Percentiles rank a stretch among this genome's conserved stretches.
phyloP scores from a whole-genome alignment of 192 early-diverging fungal genomes.

The Mortierella alpina region DNA sequence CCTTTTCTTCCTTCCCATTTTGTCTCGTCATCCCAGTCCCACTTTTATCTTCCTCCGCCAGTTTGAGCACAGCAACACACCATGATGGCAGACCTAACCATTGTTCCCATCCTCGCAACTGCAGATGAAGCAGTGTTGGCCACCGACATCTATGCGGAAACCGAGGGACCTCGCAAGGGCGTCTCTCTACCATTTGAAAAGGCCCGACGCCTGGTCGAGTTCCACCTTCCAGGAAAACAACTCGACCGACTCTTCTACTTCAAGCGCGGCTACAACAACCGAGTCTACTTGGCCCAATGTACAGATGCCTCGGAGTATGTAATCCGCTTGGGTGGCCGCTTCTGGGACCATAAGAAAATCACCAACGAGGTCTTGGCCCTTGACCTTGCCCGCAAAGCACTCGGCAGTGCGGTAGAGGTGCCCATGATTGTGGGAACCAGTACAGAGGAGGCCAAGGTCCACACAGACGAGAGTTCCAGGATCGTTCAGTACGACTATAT shows the following conservation, averaged over 20 bases:
- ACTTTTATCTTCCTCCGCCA: background rate
- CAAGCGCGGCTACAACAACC: constrained; percentile 43
- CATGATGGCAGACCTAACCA: background rate
- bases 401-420: constrained; percentile 5
- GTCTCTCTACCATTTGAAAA: constrained; percentile 24
- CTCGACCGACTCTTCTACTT: constrained; percentile 32
- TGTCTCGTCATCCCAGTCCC: background rate
- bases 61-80: background rate
- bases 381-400: constrained; percentile 11
- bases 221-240: constrained; percentile 31
- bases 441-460: constrained; percentile 38
- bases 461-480: constrained; percentile 1
- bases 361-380: constrained; percentile 37
- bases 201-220: constrained; percentile 16
- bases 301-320: constrained; percentile 37
- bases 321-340: constrained; percentile 44
- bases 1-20: background rate
- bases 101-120: constrained; percentile 6
- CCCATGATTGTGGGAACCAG: constrained; percentile 36
- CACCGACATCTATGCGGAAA: constrained; percentile 18
- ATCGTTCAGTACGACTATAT: constrained; percentile 40
- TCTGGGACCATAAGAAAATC: constrained; percentile 51
- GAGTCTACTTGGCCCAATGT: constrained; percentile 42
- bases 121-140: constrained; percentile 7
- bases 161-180: constrained; percentile 29